Evolutionary conservation across 2,329 filamentous ascomycete genomes (phyloP).

Genomic region (Sclerotinia nivalis): DNA sequence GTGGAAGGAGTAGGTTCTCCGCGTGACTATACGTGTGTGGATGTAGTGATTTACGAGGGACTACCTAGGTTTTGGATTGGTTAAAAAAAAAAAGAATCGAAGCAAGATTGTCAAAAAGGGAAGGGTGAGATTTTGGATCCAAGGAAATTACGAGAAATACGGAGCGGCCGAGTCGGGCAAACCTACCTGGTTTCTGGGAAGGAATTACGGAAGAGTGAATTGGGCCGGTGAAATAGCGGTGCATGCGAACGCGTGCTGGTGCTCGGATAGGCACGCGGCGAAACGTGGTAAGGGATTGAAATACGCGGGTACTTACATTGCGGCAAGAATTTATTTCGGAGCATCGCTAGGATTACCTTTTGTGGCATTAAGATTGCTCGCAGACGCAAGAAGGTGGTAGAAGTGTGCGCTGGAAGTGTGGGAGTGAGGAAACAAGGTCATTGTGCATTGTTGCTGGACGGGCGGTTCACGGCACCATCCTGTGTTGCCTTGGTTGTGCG

Average conservation of each 20-base stretch:
- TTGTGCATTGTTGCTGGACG: constrained; percentile 35
- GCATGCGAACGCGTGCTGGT: constrained; percentile 41
- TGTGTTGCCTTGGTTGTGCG: constrained; percentile 33
- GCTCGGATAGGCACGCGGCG: constrained; percentile 39
- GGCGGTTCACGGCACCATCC: constrained; percentile 36
- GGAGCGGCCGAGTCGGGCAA: constrained; percentile 20
- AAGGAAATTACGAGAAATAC: constrained; percentile 21
- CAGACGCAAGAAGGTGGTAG: constrained; percentile 26
- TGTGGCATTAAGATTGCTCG: constrained; percentile 28
- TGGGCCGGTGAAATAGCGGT: constrained; percentile 25
- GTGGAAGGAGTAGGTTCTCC: constrained; percentile 19
- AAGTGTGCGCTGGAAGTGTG: constrained; percentile 32
- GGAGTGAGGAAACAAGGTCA: constrained; percentile 32
- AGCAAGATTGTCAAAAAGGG: constrained; percentile 14
- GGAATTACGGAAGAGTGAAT: constrained; percentile 16
- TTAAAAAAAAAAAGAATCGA: not conserved
- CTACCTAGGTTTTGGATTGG: constrained; percentile 20
- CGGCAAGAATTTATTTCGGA: constrained; percentile 26
- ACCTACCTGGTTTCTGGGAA: constrained; percentile 23
- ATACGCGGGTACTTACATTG: constrained; percentile 34
- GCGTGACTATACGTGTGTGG: constrained; percentile 26
- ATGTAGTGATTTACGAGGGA: constrained; percentile 21
- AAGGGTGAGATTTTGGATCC: constrained; percentile 13
- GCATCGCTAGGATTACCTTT: constrained; percentile 23
- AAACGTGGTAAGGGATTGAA: constrained; percentile 38